Evolutionary conservation across 495 filamentous ascomycete genomes (phyloP).

Genomic region (Penicillium psychrofluorescens): DNA sequence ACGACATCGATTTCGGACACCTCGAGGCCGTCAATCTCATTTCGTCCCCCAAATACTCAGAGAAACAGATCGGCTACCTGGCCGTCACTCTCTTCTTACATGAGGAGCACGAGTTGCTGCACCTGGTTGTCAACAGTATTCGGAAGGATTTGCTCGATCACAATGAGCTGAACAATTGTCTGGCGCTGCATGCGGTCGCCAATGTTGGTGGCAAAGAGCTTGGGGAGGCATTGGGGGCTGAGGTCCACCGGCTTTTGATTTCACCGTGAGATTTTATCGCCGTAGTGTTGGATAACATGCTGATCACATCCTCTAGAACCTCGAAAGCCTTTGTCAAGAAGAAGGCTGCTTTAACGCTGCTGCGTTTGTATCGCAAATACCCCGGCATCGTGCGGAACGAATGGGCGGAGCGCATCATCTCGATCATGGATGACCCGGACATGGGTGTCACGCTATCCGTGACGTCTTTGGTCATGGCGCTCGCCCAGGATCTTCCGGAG

Average conservation of each 20-base stretch:
- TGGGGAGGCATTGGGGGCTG: slow-evolving; percentile 85
- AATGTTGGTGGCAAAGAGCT: slow-evolving; percentile 97
- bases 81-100: slow-evolving; percentile 96
- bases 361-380: slow-evolving; percentile 91
- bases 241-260: slow-evolving; percentile 92
- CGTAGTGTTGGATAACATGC: too few relatives aligned
- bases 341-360: slow-evolving; percentile 94
- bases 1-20: slow-evolving; percentile 99
- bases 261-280: slow-evolving; percentile 65
- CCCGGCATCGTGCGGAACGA: slow-evolving; percentile 88
- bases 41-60: slow-evolving; percentile 93
- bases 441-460: slow-evolving; percentile 93
- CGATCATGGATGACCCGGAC: slow-evolving; percentile 94
- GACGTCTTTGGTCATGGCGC: slow-evolving; percentile 91
- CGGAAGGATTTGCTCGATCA: slow-evolving; percentile 90
- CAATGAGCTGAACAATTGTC: slow-evolving; percentile 94
- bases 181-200: slow-evolving; percentile 97
- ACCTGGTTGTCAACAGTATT: slow-evolving; percentile 97
- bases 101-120: slow-evolving; percentile 92
- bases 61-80: slow-evolving; percentile 98
- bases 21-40: slow-evolving; percentile 97
- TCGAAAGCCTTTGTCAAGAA: slow-evolving; percentile 99
- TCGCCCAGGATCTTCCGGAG: slow-evolving; percentile 88
- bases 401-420: slow-evolving; percentile 97
- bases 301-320: slow-evolving; percentile 47